These are phyloP conservation scores for Trypanosoma cruzi DNA, from an alignment of 208 protist genomes.

Conservation along the genomic window DNA sequence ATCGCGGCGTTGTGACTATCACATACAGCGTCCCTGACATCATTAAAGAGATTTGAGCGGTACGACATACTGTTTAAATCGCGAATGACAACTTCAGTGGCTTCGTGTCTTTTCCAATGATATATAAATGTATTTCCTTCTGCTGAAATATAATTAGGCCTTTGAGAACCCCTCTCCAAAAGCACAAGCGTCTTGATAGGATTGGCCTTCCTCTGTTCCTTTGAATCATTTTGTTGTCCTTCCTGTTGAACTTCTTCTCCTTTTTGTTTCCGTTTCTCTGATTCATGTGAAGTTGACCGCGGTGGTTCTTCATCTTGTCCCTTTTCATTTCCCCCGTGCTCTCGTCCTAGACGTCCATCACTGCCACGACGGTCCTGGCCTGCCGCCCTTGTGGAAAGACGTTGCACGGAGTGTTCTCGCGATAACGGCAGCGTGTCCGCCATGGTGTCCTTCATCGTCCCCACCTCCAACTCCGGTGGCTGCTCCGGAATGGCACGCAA, in stretches of 20 bases:
- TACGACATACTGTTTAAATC: conserved; percentile 55
- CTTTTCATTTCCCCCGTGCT: too few species aligned
- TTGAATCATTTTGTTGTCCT: conserved; percentile 6
- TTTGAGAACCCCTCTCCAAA: conserved; percentile 42
- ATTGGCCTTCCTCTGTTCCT: conserved; percentile 33
- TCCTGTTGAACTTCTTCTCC: neutral
- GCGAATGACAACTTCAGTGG: conserved; percentile 52
- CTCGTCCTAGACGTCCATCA: too few species aligned
- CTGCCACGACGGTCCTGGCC: too few species aligned
- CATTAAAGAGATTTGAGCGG: conserved; percentile 56
- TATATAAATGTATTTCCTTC: conserved; percentile 44
- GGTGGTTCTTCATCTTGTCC: neutral
- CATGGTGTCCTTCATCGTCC: conserved; percentile 51
- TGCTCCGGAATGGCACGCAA: conserved; percentile 67
- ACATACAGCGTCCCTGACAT: conserved; percentile 54
- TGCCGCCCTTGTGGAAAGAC: neutral
- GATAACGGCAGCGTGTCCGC: conserved; percentile 30
- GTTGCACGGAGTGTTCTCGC: conserved; percentile 13
- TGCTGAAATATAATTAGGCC: conserved; percentile 27
- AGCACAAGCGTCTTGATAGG: conserved; percentile 67
- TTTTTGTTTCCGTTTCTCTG: conserved; percentile 2
- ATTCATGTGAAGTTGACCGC: neutral
- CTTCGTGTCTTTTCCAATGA: conserved; percentile 37
- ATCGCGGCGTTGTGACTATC: conserved; percentile 67
- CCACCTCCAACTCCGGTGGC: conserved; percentile 54